Base-by-base conservation (phyloP, 345 rosid genomes). In the Tarenaya hassleriana region DNA sequence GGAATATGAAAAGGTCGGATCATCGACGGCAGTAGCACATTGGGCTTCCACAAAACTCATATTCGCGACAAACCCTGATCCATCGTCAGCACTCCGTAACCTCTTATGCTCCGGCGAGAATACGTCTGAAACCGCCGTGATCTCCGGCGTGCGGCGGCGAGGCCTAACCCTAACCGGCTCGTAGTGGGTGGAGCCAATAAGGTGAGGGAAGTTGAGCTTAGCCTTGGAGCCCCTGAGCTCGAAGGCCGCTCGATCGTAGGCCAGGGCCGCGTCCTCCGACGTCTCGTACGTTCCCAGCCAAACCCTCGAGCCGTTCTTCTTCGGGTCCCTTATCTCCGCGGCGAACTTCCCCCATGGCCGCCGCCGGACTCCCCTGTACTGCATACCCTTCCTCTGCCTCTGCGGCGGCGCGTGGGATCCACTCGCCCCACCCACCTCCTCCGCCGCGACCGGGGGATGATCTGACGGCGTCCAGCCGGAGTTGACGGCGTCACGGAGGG, bases 341-440 rank as follows among this genome's bases (percentile, higher is more conserved):
- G 83, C 86, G 37, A 62, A 81, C 46, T 75, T 81, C 42, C 94
- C 88, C 94, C 86, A 78, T 5, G 86, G 83, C 50, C 94, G 56
- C 41, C 73, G 69, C 72, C 80, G 62, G 47, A 65, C 76, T 3
- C 74, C 74, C 12, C 61, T 62, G 53, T 64, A 83, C 41, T 66
- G 82, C 63, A 55, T 68, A 43, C 65, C 74, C 24, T 54, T 47
- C 2, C 5, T 24, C 29, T 24, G 29, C 29, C 29, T 24, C 4
- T 61, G 63, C 41, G 40, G 59, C 56, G 55, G 50, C 51, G 56
- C 40, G 41, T 13, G 55, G 0, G 52, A 38, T 3, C 57, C 64
- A 40, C 58, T 39, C 46, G 71, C 47, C 17, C 35, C 39, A 24
- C 5, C 2, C 29, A 2, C 29, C 29, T 24, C 29, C 29, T 2